Base-by-base conservation (phyloP, 2,329 filamentous ascomycete genomes). In the Sclerotiophoma versabilis region DNA sequence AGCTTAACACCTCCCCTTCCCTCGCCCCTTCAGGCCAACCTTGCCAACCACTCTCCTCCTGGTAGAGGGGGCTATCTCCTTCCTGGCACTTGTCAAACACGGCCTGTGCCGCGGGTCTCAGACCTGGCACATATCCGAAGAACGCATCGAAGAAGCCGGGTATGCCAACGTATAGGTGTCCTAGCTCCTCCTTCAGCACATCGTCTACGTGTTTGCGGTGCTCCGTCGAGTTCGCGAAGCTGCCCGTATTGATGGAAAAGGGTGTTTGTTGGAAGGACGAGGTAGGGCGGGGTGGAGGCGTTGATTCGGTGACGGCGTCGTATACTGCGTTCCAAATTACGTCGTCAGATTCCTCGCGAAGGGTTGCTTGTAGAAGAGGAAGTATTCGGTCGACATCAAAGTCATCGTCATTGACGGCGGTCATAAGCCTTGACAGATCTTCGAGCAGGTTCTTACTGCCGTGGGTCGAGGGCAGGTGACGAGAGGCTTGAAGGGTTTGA, bases 251-350 rank as follows among this genome's bases (percentile, higher is more conserved):
- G 41, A 44, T 44, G 14, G 57, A 57, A 58, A 44, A 65, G 39
- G 62, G 68, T 27, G 67, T 73, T 57, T 73, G 66, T 55, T 57
- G 54, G 49, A 72, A 49, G 50, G 56, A 60, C 29, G 63, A 65
- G 29, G 54, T 45, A 23, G 62, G 45, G 53, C 61, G 65, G 42
- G 59, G 65, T 53, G 71, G 70, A 38, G 68, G 72, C n/a, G 72
- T 75, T 17, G 69, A 70, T 67, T 77, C 68, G 50, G 69, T 69
- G 45, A 76, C 66, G 45, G 72, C 26, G 4, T 8, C 26, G 12
- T 43, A 20, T 4, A 30, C 39, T 15, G 14, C 14, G 15, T 30
- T n/a, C 63, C 52, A 43, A n/a, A 43, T 32, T 8, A 30, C 15
- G 0, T 43, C 15, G 14, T 43, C 39, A 12, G 26, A 15, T 14